Conservation (phyloP, 352 stramenopile species). For the Plasmopara viticola region DNA sequence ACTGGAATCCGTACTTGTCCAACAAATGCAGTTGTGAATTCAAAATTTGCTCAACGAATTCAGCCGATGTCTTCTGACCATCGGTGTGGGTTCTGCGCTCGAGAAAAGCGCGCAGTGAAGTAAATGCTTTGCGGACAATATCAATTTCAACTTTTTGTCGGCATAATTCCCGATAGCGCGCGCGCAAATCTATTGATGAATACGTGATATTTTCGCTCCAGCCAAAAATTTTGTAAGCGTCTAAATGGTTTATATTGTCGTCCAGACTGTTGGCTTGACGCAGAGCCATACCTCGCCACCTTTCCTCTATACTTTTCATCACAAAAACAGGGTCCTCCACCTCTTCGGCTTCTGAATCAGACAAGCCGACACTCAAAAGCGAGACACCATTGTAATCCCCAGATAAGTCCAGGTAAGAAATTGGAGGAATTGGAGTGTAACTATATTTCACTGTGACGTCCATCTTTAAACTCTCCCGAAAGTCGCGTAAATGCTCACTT, state of each 20-base stretch:
- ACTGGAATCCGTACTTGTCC: conserved; percentile 69
- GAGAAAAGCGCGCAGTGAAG: conserved; percentile 43
- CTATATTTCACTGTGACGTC: conserved; percentile 49
- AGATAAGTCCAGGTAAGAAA: conserved; percentile 67
- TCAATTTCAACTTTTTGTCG: conserved; percentile 34
- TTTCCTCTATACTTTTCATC: conserved; percentile 75
- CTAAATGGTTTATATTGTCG: conserved; percentile 36
- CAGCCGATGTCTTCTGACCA: conserved; percentile 48
- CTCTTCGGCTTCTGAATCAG: conserved; percentile 42
- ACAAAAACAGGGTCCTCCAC: conserved; percentile 71
- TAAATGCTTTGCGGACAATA: conserved; percentile 54
- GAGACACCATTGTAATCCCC: conserved; percentile 70
- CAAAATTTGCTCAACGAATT: conserved; percentile 69
- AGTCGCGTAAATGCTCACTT: conserved; percentile 63
- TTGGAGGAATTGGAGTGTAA: conserved; percentile 59
- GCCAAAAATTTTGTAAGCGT: conserved; percentile 62
- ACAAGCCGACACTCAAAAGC: conserved; percentile 57
- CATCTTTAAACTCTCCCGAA: conserved; percentile 47
- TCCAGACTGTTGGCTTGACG: conserved; percentile 40
- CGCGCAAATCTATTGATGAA: conserved; percentile 43
- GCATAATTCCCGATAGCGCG: conserved; percentile 62
- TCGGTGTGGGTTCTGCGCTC: conserved; percentile 46
- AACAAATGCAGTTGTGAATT: conserved; percentile 57
- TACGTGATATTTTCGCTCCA: conserved; percentile 46
- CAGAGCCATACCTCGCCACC: conserved; percentile 53